These are phyloP conservation scores for Leucoagaricus sp. DNA, from an alignment of 1,284 basidiomycete genomes.

Conservation along the genomic window DNA sequence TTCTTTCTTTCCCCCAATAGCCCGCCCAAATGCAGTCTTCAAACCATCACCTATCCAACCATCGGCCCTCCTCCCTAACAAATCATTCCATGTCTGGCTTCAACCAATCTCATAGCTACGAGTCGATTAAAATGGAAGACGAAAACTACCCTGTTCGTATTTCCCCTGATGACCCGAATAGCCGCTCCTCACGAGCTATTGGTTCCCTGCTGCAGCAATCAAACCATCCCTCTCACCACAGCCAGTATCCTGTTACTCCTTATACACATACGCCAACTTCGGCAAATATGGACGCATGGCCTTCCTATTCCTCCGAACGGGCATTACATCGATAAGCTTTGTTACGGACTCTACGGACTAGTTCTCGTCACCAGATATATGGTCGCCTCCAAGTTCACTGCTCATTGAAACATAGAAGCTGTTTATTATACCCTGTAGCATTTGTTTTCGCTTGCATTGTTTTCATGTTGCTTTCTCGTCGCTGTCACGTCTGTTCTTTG, in stretches of 20 bases:
- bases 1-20: conserved; percentile 47
- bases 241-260: conserved; percentile 39
- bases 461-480: conserved; percentile 9
- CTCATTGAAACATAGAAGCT: conserved; percentile 10
- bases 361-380: conserved; percentile 13
- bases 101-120: conserved; percentile 42
- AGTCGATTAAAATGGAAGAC: conserved; percentile 64
- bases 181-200: conserved; percentile 22
- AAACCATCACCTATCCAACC: conserved; percentile 42
- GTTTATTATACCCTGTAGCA: conserved; percentile 19
- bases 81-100: conserved; percentile 38
- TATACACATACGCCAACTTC: conserved; percentile 42
- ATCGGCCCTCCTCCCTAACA: conserved; percentile 39
- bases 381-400: background rate
- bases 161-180: conserved; percentile 7
- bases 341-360: conserved; percentile 7
- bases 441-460: conserved; percentile 15
- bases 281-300: conserved; percentile 55
- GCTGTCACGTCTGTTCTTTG: conserved; percentile 17
- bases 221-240: conserved; percentile 33
- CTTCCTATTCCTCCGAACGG: conserved; percentile 61
- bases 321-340: conserved; percentile 50
- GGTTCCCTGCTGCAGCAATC: conserved; percentile 18
- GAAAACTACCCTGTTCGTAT: conserved; percentile 57
- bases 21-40: conserved; percentile 58